phyloP scores from a whole-genome alignment of 495 filamentous ascomycete species.

The Neurospora sp. region DNA sequence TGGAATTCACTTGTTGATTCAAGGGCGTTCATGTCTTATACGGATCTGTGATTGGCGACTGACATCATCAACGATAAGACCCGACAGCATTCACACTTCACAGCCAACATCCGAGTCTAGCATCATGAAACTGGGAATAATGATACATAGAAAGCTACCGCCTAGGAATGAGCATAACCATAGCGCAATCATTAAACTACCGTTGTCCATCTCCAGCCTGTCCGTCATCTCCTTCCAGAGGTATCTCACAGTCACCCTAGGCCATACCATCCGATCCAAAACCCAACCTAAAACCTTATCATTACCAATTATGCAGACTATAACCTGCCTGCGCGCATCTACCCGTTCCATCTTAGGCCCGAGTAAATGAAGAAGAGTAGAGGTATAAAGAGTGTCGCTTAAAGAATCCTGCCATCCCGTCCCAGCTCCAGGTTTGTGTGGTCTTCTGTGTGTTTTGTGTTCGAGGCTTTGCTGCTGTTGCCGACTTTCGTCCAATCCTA shows the following conservation, averaged over 20 bases:
- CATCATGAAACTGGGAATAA: background rate
- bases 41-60: no score
- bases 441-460: background rate
- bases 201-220: background rate
- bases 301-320: slow-evolving; percentile 1
- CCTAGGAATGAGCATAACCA: background rate
- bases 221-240: background rate
- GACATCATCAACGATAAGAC: no score
- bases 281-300: background rate
- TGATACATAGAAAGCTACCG: background rate
- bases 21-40: no score
- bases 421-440: background rate
- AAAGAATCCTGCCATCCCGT: background rate
- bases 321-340: background rate
- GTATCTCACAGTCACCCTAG: background rate
- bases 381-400: background rate
- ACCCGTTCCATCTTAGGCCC: background rate
- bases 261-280: background rate
- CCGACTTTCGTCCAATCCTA: background rate
- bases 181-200: background rate
- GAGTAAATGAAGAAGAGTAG: background rate
- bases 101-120: no score
- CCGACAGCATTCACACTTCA: no score
- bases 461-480: background rate
- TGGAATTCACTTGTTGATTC: no score